Conservation (phyloP, 805 yeast species). For the Myxozyma sirexii region DNA sequence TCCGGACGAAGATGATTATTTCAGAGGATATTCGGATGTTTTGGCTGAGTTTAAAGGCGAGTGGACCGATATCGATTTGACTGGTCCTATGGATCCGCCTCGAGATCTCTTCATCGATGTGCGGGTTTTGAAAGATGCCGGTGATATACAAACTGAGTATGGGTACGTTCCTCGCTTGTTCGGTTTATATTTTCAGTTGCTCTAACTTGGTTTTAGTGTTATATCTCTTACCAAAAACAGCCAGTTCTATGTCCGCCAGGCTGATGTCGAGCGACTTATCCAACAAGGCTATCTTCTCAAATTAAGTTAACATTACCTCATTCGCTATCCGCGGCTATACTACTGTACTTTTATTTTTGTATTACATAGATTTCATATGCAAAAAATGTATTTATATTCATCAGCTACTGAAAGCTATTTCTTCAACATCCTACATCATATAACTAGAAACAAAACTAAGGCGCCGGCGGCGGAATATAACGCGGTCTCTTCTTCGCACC, state of each 20-base stretch:
- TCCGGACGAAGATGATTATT: conserved; percentile 78
- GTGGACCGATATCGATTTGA: conserved; percentile 79
- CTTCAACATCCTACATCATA: neutral
- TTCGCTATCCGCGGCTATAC: neutral
- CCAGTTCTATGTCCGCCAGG: conserved; percentile 89
- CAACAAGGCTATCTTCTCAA: conserved; percentile 89
- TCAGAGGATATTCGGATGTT: conserved; percentile 68
- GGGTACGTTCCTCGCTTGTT: conserved; percentile 49
- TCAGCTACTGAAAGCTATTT: neutral
- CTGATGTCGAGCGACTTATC: conserved; percentile 90
- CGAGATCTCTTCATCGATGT: conserved; percentile 90
- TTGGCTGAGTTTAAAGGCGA: conserved; percentile 75
- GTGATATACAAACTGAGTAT: conserved; percentile 95
- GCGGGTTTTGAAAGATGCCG: conserved; percentile 89
- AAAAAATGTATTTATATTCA: neutral
- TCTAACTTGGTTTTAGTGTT: conserved; percentile 47
- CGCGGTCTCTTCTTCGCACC: conserved; percentile 26
- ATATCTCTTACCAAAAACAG: conserved; percentile 91
- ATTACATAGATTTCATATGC: neutral
- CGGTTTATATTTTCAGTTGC: neutral
- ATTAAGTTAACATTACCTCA: neutral
- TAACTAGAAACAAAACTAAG: neutral
- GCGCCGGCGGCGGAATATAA: conserved; percentile 31
- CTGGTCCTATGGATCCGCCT: conserved; percentile 91
- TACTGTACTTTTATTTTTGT: neutral